Conservation (phyloP, 148 eudicot genomes). For the Cornus suecica region DNA sequence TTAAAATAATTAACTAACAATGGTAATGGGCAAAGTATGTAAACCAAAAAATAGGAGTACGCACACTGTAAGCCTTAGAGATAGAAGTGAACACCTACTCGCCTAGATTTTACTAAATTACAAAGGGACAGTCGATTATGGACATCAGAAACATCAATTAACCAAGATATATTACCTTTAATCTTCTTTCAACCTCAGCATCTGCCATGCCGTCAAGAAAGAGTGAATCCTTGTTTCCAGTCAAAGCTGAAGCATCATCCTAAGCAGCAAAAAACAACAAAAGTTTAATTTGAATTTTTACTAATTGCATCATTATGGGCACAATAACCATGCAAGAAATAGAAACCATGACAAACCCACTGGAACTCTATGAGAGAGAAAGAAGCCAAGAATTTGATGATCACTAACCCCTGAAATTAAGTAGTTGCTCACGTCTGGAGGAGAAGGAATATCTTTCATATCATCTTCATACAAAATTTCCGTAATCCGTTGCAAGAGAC, state of each 20-base stretch:
- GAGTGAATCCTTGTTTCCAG: conserved; percentile 61
- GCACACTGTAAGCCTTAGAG: background rate
- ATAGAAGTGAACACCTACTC: background rate
- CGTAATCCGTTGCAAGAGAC: conserved; percentile 62
- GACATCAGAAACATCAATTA: background rate
- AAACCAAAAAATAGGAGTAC: background rate
- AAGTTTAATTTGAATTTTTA: background rate
- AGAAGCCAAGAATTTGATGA: background rate
- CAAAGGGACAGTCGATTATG: background rate
- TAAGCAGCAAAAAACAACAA: conserved; percentile 17
- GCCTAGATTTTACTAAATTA: background rate
- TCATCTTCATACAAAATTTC: conserved; percentile 84
- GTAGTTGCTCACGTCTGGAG: conserved; percentile 97
- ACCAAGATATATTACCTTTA: conserved; percentile 52
- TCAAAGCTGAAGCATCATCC: conserved; percentile 71
- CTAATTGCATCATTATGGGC: background rate
- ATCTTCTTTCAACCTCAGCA: conserved; percentile 84
- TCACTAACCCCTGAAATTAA: conserved; percentile 76
- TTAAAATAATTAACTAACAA: background rate
- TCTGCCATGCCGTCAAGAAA: conserved; percentile 89
- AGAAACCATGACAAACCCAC: background rate
- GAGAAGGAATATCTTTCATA: conserved; percentile 55
- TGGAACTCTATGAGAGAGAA: background rate
- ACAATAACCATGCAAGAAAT: background rate
- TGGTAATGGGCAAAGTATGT: background rate